Conservation (phyloP, 1,284 basidiomycete genomes). For the Vanrija humicola region DNA sequence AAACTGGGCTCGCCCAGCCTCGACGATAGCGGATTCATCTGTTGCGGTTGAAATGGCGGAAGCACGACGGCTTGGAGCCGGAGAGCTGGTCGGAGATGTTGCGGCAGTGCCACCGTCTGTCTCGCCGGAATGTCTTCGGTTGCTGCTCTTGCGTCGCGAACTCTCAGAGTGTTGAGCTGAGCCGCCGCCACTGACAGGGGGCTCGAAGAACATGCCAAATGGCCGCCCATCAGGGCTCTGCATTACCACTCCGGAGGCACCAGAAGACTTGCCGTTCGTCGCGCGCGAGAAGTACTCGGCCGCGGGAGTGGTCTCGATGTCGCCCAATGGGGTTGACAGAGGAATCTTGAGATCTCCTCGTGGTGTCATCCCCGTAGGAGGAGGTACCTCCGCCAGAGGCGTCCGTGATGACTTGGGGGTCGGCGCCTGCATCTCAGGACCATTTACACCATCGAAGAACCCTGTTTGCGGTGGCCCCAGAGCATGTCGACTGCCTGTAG, state of each 20-base stretch:
- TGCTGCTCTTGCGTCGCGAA: slow-evolving; percentile 13
- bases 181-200: slow-evolving; percentile 46
- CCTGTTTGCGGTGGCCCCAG: slow-evolving; percentile 18
- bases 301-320: slow-evolving; percentile 59
- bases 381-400: no score
- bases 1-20: not conserved
- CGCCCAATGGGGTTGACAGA: slow-evolving; percentile 17
- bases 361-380: slow-evolving; percentile 5
- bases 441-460: slow-evolving; percentile 37
- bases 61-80: slow-evolving; percentile 19
- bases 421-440: slow-evolving; percentile 19
- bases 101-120: slow-evolving; percentile 4
- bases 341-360: slow-evolving; percentile 30
- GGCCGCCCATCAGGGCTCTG: slow-evolving; percentile 89
- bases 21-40: slow-evolving; percentile 6
- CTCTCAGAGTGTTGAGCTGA: not conserved
- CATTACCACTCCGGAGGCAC: slow-evolving; percentile 82
- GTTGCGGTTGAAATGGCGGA: slow-evolving; percentile 21
- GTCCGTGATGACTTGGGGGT: not conserved
- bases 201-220: slow-evolving; percentile 92
- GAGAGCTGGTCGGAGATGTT: slow-evolving; percentile 16
- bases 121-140: slow-evolving; percentile 22
- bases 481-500: slow-evolving; percentile 29
- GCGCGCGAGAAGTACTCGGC: slow-evolving; percentile 84
- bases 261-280: slow-evolving; percentile 66